Percentiles rank a stretch among this genome's conserved stretches.
phyloP scores from a whole-genome alignment of 176 grass and related monocot genomes.

The Zea mays region DNA sequence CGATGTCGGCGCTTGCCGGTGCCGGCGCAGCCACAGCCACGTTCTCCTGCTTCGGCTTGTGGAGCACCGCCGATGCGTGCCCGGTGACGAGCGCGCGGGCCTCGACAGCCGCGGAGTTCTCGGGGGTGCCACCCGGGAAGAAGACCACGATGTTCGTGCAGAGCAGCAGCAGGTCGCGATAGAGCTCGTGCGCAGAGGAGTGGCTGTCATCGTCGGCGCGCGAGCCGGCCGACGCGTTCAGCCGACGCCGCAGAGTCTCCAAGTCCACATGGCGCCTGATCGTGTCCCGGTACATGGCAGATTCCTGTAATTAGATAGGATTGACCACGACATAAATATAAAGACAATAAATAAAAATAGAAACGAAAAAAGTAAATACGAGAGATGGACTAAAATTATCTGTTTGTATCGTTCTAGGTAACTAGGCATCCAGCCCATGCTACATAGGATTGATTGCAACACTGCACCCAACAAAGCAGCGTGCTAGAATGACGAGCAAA shows the following conservation, averaged over 20 bases:
- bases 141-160: conserved; percentile 73
- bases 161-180: conserved; percentile 80
- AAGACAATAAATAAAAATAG: neutral
- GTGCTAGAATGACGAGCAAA: too few relatives aligned
- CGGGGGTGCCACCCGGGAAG: conserved; percentile 47
- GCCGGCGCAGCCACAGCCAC: neutral
- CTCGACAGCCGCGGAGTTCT: conserved; percentile 53
- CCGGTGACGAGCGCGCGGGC: conserved; percentile 50
- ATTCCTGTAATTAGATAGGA: conserved; percentile 51
- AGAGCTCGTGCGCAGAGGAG: conserved; percentile 54
- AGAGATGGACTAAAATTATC: neutral
- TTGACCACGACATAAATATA: neutral
- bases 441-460: conserved; percentile 33
- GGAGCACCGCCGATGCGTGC: conserved; percentile 36
- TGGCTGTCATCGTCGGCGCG: neutral
- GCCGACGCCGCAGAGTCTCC: conserved; percentile 52
- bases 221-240: conserved; percentile 23
- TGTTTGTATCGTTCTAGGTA: neutral
- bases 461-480: too few relatives aligned
- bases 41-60: conserved; percentile 30
- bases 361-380: neutral
- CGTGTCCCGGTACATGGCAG: conserved; percentile 44
- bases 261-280: conserved; percentile 85
- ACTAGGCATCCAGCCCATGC: neutral
- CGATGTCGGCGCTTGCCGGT: neutral